Conservation (phyloP, 805 yeast genomes). For the Myxozyma kluyveri region DNA sequence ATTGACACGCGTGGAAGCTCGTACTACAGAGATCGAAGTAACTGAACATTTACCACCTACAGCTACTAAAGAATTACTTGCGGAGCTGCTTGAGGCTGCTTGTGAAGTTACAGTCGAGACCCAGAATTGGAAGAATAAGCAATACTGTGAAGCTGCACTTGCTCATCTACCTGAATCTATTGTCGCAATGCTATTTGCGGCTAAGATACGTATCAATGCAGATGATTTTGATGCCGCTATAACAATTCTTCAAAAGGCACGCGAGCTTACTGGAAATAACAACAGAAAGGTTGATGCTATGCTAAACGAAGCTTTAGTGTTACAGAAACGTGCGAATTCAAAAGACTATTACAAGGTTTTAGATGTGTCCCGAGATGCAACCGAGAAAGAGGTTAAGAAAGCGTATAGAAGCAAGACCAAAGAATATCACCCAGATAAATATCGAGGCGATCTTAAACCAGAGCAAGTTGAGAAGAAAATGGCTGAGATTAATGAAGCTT, state of each 20-base stretch:
- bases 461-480: slow-evolving; percentile 76
- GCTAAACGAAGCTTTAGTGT: slow-evolving; percentile 33
- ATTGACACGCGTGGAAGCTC: slow-evolving; percentile 25
- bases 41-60: slow-evolving; percentile 4
- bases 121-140: slow-evolving; percentile 32
- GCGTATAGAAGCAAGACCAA: slow-evolving; percentile 77
- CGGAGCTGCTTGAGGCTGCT: slow-evolving; percentile 25
- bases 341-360: slow-evolving; percentile 79
- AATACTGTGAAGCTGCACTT: slow-evolving; percentile 34
- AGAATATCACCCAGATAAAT: slow-evolving; percentile 90
- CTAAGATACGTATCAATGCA: slow-evolving; percentile 20
- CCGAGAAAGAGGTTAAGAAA: slow-evolving; percentile 67
- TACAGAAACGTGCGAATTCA: slow-evolving; percentile 42
- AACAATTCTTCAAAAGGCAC: slow-evolving; percentile 30
- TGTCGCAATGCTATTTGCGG: slow-evolving; percentile 33
- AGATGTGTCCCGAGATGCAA: slow-evolving; percentile 65
- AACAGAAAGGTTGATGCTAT: slow-evolving; percentile 30
- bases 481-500: slow-evolving; percentile 91
- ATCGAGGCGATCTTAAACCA: slow-evolving; percentile 62
- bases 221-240: slow-evolving; percentile 35
- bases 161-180: slow-evolving; percentile 33
- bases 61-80: slow-evolving; percentile 23
- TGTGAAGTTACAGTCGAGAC: slow-evolving; percentile 32
- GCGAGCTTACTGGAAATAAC: slow-evolving; percentile 23
- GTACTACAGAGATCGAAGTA: slow-evolving; percentile 8